phyloP scores from a whole-genome alignment of 2,329 filamentous ascomycete genomes.

The Penicillium sp. region DNA sequence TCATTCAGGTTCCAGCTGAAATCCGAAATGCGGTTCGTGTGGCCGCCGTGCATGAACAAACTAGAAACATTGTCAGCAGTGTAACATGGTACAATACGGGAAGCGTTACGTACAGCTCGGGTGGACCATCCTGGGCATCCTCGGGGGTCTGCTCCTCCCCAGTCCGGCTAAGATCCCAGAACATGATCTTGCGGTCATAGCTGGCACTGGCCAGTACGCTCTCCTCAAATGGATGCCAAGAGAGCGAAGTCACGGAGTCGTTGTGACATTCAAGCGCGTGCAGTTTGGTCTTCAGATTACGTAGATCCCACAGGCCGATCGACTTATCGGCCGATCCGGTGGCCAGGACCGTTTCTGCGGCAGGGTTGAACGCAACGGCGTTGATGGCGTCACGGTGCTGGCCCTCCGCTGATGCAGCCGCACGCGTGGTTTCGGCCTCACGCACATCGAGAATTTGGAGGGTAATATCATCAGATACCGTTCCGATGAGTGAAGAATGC shows the following conservation, averaged over 20 bases:
- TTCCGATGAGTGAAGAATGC: constrained; percentile 75
- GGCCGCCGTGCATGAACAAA: constrained; percentile 96
- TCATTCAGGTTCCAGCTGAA: constrained; percentile 98
- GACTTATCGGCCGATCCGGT: constrained; percentile 94
- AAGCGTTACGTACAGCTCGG: constrained; percentile 73
- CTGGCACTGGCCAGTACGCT: constrained; percentile 82
- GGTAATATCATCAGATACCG: constrained; percentile 88
- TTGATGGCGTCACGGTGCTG: constrained; percentile 92
- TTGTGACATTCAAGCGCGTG: constrained; percentile 82
- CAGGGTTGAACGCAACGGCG: constrained; percentile 86
- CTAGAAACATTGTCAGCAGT: constrained; percentile 43
- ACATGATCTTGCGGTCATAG: constrained; percentile 85
- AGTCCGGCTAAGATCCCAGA: constrained; percentile 88
- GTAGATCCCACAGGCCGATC: constrained; percentile 87
- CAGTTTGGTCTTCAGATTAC: constrained; percentile 79
- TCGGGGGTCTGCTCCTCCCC: constrained; percentile 93
- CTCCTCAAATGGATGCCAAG: constrained; percentile 89
- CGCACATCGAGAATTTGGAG: constrained; percentile 88
- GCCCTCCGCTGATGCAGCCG: constrained; percentile 59
- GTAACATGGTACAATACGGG: too few relatives aligned
- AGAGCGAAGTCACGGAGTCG: constrained; percentile 80
- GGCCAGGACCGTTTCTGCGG: constrained; percentile 78
- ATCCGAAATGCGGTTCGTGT: constrained; percentile 92
- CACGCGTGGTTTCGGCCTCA: constrained; percentile 54
- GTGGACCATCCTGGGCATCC: constrained; percentile 86